Evolutionary conservation across 257 asterid species (phyloP).

Genomic region (Gynochthodes officinalis): DNA sequence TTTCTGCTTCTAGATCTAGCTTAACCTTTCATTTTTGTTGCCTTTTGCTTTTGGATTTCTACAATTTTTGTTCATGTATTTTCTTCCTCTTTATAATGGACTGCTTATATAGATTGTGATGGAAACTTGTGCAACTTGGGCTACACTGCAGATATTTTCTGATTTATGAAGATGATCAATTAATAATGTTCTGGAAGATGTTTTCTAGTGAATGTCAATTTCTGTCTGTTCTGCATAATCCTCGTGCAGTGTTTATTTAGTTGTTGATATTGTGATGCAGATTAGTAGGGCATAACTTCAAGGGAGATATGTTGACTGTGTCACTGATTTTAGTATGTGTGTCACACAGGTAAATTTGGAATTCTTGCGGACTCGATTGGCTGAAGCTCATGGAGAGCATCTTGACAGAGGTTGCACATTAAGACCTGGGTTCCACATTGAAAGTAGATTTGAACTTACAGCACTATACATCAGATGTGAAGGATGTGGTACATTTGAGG

Average conservation of each 20-base stretch:
- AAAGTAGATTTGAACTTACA: conserved; percentile 60
- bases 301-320: neutral
- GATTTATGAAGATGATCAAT: neutral
- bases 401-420: conserved; percentile 75
- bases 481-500: conserved; percentile 67
- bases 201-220: neutral
- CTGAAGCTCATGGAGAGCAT: conserved; percentile 82
- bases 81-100: neutral
- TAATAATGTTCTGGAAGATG: neutral
- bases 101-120: neutral
- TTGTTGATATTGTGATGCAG: neutral
- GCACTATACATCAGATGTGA: conserved; percentile 74
- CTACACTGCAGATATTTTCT: neutral
- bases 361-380: conserved; percentile 51
- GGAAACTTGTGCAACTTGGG: neutral
- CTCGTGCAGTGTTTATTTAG: neutral
- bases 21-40: neutral
- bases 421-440: conserved; percentile 63
- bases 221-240: neutral
- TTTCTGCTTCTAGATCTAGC: conserved; percentile 16
- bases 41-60: neutral
- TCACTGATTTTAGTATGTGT: neutral
- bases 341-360: conserved; percentile 57
- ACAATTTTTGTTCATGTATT: neutral
- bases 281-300: neutral